These are phyloP conservation scores for Dinochytrium kinnereticum DNA, from an alignment of 371 early-diverging fungal genomes.

Conservation along the genomic window DNA sequence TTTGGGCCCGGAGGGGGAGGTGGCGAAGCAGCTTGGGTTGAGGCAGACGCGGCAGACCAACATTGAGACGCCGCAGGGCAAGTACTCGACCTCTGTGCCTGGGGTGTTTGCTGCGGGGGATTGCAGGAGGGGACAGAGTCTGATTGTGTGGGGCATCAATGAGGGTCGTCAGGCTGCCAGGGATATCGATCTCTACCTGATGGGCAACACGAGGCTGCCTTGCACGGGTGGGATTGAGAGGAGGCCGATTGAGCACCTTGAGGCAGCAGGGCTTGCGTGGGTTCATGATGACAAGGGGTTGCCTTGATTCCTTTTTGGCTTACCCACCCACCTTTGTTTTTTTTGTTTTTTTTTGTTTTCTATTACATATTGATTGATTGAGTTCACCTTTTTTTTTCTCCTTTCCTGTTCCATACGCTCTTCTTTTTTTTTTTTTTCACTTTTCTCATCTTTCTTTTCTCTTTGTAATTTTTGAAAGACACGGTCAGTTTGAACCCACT, in stretches of 20 bases:
- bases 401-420: not conserved
- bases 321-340: not conserved
- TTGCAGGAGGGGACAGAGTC: constrained; percentile 92
- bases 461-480: not conserved
- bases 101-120: constrained; percentile 96
- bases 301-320: not conserved
- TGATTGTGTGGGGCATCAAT: constrained; percentile 97
- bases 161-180: constrained; percentile 96
- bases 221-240: constrained; percentile 55
- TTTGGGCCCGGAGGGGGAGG: constrained; percentile 89
- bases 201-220: constrained; percentile 65
- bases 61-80: constrained; percentile 79
- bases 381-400: not conserved
- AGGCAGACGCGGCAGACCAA: constrained; percentile 77
- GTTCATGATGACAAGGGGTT: constrained; percentile 13
- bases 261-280: constrained; percentile 6
- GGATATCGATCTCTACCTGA: constrained; percentile 84
- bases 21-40: constrained; percentile 77
- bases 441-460: not conserved
- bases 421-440: constrained; percentile 6
- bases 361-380: not conserved
- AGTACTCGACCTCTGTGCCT: constrained; percentile 76
- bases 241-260: constrained; percentile 9
- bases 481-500: not conserved
- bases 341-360: constrained; percentile 11